Evolutionary conservation across 2,329 filamentous ascomycete species (phyloP).

Genomic region (Trichoderma harzianum): DNA sequence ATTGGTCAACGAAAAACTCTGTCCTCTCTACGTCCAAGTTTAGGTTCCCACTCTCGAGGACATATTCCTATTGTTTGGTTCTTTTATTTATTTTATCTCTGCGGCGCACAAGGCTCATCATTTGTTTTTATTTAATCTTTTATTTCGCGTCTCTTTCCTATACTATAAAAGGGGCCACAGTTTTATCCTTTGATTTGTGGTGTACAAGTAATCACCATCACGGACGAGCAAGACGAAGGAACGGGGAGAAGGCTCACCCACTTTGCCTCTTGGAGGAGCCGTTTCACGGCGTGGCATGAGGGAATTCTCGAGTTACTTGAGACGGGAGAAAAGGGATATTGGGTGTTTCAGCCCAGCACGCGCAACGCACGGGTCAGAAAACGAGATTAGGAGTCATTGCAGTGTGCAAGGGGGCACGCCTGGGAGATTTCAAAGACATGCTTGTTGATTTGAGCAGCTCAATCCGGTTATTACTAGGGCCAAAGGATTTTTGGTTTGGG

Average conservation of each 20-base stretch:
- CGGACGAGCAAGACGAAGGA: neutral
- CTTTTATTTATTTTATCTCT: conserved; percentile 16
- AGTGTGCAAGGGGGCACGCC: neutral
- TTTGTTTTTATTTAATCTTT: conserved; percentile 20
- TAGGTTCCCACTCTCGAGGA: neutral
- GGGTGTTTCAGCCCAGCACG: neutral
- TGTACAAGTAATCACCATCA: conserved; percentile 14
- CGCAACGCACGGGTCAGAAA: neutral
- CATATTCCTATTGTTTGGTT: neutral
- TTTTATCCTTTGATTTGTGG: conserved; percentile 10
- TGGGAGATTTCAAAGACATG: neutral
- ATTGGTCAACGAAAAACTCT: neutral
- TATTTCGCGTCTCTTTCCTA: conserved; percentile 19
- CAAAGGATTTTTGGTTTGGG: neutral
- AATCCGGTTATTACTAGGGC: neutral
- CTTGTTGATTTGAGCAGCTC: conserved; percentile 9
- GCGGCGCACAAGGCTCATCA: conserved; percentile 11
- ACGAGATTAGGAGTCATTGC: conserved; percentile 2
- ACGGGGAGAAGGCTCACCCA: neutral
- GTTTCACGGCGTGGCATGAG: neutral
- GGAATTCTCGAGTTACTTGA: neutral
- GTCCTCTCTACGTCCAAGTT: neutral
- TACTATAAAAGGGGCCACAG: conserved; percentile 17
- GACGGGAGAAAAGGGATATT: neutral
- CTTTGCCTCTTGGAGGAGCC: neutral